Evolutionary conservation across 2,329 filamentous ascomycete genomes (phyloP).

Genomic region (Aspergillus arachidicola): DNA sequence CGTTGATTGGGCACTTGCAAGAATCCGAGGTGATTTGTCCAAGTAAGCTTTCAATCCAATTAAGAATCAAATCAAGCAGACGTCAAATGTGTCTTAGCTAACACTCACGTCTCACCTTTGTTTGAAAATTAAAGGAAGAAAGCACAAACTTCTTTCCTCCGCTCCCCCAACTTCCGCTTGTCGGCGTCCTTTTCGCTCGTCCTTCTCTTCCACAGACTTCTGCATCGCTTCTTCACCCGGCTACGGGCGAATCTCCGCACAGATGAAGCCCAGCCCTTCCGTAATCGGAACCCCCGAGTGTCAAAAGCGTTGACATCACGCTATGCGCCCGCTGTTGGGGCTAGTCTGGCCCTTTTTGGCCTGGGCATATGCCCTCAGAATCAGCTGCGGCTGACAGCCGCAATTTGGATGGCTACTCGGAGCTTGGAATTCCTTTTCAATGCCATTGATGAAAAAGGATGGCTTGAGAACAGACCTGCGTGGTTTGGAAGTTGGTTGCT

Average conservation of each 20-base stretch:
- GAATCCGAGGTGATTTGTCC: slow-evolving; percentile 24
- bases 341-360: slow-evolving; percentile 80
- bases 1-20: slow-evolving; percentile 54
- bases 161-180: slow-evolving; percentile 71
- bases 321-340: slow-evolving; percentile 86
- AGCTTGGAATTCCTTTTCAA: slow-evolving; percentile 89
- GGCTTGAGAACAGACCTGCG: slow-evolving; percentile 69
- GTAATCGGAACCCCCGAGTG: slow-evolving; percentile 77
- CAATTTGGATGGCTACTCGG: slow-evolving; percentile 79
- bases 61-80: neutral
- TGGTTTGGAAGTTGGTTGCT: slow-evolving; percentile 86
- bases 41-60: slow-evolving; percentile 24
- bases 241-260: slow-evolving; percentile 78
- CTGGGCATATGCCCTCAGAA: slow-evolving; percentile 74
- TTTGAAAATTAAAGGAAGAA: slow-evolving; percentile 32
- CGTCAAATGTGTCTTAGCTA: neutral
- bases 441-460: slow-evolving; percentile 72
- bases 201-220: slow-evolving; percentile 81
- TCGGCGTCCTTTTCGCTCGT: slow-evolving; percentile 83
- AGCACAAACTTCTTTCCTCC: slow-evolving; percentile 45
- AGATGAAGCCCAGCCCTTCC: slow-evolving; percentile 78
- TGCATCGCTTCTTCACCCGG: slow-evolving; percentile 85
- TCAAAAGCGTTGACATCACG: slow-evolving; percentile 75
- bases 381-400: slow-evolving; percentile 74
- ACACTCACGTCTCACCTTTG: neutral